Evolutionary conservation across 805 yeast species (phyloP).

Genomic region (Wickerhamomyces rabaulensis): DNA sequence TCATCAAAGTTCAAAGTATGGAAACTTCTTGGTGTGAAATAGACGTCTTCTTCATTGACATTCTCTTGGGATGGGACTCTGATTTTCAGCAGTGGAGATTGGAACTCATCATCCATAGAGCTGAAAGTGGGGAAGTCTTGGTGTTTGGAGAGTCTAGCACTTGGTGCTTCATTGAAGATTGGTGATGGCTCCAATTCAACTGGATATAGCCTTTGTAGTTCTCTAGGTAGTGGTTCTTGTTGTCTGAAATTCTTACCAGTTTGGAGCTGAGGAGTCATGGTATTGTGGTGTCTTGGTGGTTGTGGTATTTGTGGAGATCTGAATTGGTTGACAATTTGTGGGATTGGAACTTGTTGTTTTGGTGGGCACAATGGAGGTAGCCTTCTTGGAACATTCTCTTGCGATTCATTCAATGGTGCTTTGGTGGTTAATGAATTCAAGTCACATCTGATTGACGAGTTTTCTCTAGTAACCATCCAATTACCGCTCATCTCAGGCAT

Average conservation of each 20-base stretch:
- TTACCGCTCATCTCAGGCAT: constrained; percentile 1
- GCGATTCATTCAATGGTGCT: not conserved
- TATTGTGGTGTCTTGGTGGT: not conserved
- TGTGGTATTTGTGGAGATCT: not conserved
- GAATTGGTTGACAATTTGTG: not conserved
- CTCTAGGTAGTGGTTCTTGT: not conserved
- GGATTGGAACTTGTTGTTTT: not conserved
- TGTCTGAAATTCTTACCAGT: not conserved
- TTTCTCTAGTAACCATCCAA: constrained; percentile 19
- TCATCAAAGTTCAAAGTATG: constrained; percentile 18
- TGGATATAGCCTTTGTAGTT: not conserved
- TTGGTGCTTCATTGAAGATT: not conserved
- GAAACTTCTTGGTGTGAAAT: constrained; percentile 4
- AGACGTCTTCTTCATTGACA: not conserved
- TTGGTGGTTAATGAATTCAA: constrained; percentile 3
- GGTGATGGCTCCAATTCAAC: not conserved
- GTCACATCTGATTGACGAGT: constrained; percentile 15
- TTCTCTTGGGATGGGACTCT: constrained; percentile 14
- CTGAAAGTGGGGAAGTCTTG: constrained; percentile 7
- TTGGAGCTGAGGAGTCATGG: not conserved
- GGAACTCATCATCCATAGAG: constrained; percentile 19
- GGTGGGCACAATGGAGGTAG: not conserved
- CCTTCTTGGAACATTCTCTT: not conserved
- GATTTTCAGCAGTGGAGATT: constrained; percentile 17
- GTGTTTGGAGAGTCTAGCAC: not conserved